Evolutionary conservation across 129 eudicot genomes (phyloP), one percentile per base, ranked within the genome.

Genomic region (Helichrysum umbraculigerum): DNA sequence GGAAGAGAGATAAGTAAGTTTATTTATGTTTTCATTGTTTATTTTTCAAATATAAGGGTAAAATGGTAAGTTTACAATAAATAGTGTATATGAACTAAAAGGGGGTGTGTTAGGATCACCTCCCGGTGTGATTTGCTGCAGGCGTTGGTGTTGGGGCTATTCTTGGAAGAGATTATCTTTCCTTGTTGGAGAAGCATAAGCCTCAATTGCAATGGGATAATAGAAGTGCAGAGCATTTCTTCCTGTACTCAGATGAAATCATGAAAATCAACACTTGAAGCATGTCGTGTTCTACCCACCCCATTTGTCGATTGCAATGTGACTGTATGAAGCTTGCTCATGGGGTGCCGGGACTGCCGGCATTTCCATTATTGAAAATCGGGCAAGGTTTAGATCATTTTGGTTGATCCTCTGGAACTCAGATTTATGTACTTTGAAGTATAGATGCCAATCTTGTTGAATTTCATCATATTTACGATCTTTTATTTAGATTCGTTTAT

Each of bases 371-470:
- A 25, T 91, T 97, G 97, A 96, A 94, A 86, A 91, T 94, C 4
- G 99, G 99, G 56, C 99, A 94, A 87, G 99, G 99, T 66, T 79
- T 94, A 72, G 97, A 94, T 81, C 91, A 84, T 70, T 87, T 25
- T 91, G 78, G 87, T 87, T 67, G 88, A 87, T 78, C 60, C 91
- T 51, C 72, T 94, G 30, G 91, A 85, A 71, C 52, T 66, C 61
- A 33, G 1, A 51, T 44, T 3, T 63, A 6, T 65, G 8, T 84
- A 65, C 20, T 52, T 56, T 9, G 6, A 33, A 29, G 21, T 25
- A n/a, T 9, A 33, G 64, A 30, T 75, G 28, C 28, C 5, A 75
- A 71, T 78, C 57, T 14, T 52, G 25, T 56, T 35, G 29, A 12
- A 9, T 21, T 25, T 34, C 1, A 50, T 69, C 28, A 25, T 52